A percentile compares a stretch with the other conserved stretches of the same genome.
Evolutionary conservation across 2,329 filamentous ascomycete species (phyloP).

Genomic region (Phymatotrichopsis omnivora): DNA sequence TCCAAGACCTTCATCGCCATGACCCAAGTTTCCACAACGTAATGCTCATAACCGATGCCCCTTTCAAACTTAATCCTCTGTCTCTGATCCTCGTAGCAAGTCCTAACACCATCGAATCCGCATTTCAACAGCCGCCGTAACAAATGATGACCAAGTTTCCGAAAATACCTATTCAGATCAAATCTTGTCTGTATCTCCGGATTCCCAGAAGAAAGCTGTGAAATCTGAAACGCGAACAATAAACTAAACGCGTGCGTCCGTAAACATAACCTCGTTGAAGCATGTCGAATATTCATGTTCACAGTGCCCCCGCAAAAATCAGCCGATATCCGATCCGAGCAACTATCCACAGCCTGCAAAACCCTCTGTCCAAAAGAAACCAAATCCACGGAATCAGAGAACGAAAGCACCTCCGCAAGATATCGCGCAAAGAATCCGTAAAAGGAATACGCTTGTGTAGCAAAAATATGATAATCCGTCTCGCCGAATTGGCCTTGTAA

Average conservation of each 20-base stretch:
- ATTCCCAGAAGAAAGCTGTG: conserved; percentile 13
- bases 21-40: conserved; percentile 47
- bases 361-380: conserved; percentile 27
- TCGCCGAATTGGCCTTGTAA: conserved; percentile 3
- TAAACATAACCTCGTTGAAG: conserved; percentile 18
- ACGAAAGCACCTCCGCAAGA: conserved; percentile 25
- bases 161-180: conserved; percentile 11
- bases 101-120: conserved; percentile 19
- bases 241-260: conserved; percentile 21
- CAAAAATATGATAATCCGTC: conserved; percentile 10
- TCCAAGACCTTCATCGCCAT: conserved; percentile 47
- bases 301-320: conserved; percentile 9
- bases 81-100: conserved; percentile 27
- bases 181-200: conserved; percentile 10
- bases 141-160: conserved; percentile 16
- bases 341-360: conserved; percentile 22
- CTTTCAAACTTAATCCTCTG: conserved; percentile 20
- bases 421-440: conserved; percentile 26
- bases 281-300: conserved; percentile 4
- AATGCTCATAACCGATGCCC: conserved; percentile 34
- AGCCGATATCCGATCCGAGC: conserved; percentile 18
- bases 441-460: conserved; percentile 21
- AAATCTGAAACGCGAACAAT: conserved; percentile 23
- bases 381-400: conserved; percentile 30
- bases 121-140: conserved; percentile 22